Percentiles rank a stretch among this genome's conserved stretches.
phyloP scores from a whole-genome alignment of 805 yeast species.

The Ascoidea asiatica region DNA sequence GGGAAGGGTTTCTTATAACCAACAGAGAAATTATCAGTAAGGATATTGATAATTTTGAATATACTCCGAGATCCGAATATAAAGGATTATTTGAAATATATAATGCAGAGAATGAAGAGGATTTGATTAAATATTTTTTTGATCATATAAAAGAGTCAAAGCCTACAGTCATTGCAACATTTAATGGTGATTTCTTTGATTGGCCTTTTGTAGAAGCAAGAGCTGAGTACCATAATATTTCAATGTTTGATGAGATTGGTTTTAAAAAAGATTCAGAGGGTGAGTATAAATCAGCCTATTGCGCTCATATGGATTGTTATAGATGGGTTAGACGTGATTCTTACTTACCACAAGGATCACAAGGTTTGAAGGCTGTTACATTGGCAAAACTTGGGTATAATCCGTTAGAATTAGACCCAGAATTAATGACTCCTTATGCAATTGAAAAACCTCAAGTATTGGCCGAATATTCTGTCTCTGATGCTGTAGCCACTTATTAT shows the following conservation, averaged over 20 bases:
- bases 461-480: constrained; percentile 97
- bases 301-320: constrained; percentile 95
- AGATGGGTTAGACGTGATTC: constrained; percentile 98
- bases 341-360: constrained; percentile 95
- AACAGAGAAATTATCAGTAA: constrained; percentile 88
- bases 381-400: constrained; percentile 91
- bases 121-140: constrained; percentile 60
- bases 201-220: constrained; percentile 97
- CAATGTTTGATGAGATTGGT: constrained; percentile 89
- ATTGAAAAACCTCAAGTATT: constrained; percentile 81
- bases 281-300: constrained; percentile 83
- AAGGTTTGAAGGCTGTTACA: constrained; percentile 95
- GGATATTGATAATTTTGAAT: constrained; percentile 94
- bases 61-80: constrained; percentile 94
- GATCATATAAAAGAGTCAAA: constrained; percentile 78
- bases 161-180: constrained; percentile 97
- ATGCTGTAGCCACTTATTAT: constrained; percentile 97
- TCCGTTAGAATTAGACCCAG: constrained; percentile 95
- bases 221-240: constrained; percentile 69
- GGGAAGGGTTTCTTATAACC: constrained; percentile 88
- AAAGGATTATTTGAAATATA: constrained; percentile 83
- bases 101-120: constrained; percentile 79
- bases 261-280: constrained; percentile 82
- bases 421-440: constrained; percentile 96
- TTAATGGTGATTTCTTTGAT: constrained; percentile 97